These are phyloP conservation scores for Rhodofomes roseus DNA, from an alignment of 1,284 basidiomycete genomes.

Conservation along the genomic window DNA sequence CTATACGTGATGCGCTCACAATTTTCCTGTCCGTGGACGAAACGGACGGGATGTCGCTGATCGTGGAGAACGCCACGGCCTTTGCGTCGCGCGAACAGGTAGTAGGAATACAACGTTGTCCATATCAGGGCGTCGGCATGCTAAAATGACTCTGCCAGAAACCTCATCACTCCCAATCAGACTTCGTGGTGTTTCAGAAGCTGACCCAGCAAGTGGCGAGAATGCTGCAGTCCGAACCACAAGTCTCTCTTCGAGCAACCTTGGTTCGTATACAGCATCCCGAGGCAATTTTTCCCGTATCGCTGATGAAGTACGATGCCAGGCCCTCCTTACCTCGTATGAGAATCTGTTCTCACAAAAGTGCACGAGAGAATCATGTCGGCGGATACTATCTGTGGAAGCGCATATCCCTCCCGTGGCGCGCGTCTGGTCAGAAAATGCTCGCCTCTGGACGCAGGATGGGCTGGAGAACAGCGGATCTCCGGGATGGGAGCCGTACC, in stretches of 20 bases:
- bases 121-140: neutral
- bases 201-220: constrained; percentile 61
- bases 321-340: constrained; percentile 54
- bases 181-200: constrained; percentile 57
- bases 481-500: constrained; percentile 47
- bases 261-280: constrained; percentile 33
- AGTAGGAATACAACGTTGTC: constrained; percentile 11
- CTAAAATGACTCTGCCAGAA: constrained; percentile 37
- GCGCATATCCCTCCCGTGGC: constrained; percentile 69
- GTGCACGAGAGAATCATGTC: constrained; percentile 46
- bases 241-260: constrained; percentile 45
- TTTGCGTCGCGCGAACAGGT: constrained; percentile 71
- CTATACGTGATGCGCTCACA: constrained; percentile 56
- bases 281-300: neutral
- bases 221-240: constrained; percentile 51
- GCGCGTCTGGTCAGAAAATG: constrained; percentile 43
- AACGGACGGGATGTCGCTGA: constrained; percentile 31
- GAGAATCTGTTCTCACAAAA: constrained; percentile 54
- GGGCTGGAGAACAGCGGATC: constrained; percentile 17
- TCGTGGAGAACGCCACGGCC: constrained; percentile 55
- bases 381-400: constrained; percentile 60
- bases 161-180: constrained; percentile 62
- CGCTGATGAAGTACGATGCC: constrained; percentile 10
- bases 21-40: constrained; percentile 50
- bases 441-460: constrained; percentile 10